Base-by-base conservation (phyloP, 192 early-diverging fungal genomes). In the Obelidium mucronatum region DNA sequence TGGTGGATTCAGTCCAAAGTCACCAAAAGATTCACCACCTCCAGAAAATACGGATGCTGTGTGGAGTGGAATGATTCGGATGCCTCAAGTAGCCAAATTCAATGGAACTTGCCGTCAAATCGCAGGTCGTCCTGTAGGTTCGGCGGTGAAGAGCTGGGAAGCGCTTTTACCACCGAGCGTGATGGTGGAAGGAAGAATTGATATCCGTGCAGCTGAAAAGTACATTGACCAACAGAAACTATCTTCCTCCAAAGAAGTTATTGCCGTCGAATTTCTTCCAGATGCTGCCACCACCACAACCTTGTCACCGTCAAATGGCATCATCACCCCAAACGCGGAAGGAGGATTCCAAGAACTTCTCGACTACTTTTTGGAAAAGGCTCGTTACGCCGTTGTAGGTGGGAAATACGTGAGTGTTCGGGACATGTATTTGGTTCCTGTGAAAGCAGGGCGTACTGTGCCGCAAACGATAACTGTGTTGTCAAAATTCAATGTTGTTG, bases 401-500 rank as follows among this genome's bases (percentile, higher is more conserved):
- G 83, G 90, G 42, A 82, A 84, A 58, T 89, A 86, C 34, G 82
- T 88, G 17, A 82, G 75, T 42, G 87, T 93, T 26, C 93, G 92
- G 75, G 93, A 94, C 58, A 88, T 94, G 87, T 94, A 94, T 73
- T 33, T 94, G 37, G 78, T 93, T 4, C 92, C 93, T 37, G 66
- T 94, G 6, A 73, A 69, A 34, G 74, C 78, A 19, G 81, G 81
- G 6, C 88, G 88, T 4, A 61, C 80, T 35, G 66, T 93, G 15
- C 92, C 92, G 6, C 63, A 73, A 42, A 92, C 85, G 76, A 67
- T 93, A 2, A 71, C 77, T 19, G 85, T 81, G 1, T 74, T 93
- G 35, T 77, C 83, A 24, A 75, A 85, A 30, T 61, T 44, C 28
- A 39, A 67, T 51, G 62, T 77, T 58, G 26, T 26, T 33, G 76